These are phyloP conservation scores for Brasenia schreberi DNA, from an alignment of 164 flowering plant genomes.

Conservation along the genomic window DNA sequence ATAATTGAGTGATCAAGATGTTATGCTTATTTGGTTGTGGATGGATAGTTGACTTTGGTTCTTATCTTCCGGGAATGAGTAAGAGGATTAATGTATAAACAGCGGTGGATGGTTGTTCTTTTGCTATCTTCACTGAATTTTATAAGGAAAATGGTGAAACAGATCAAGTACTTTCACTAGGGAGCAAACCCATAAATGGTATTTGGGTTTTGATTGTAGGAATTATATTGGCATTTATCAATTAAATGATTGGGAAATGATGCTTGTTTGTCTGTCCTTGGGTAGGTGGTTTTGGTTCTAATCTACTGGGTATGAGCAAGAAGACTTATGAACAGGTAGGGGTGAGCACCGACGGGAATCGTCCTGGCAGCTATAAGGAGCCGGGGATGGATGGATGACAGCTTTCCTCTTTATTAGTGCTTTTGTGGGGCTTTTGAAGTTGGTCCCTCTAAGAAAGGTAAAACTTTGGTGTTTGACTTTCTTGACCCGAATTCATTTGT, in stretches of 20 bases:
- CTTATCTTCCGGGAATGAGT: too few relatives aligned
- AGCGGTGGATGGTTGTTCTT: too few relatives aligned
- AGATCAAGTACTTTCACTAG: too few relatives aligned
- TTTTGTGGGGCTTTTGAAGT: constrained; percentile 76
- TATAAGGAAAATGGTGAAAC: too few relatives aligned
- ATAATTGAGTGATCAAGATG: too few relatives aligned
- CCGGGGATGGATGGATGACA: constrained; percentile 84
- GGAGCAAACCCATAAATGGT: neutral
- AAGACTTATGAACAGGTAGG: constrained; percentile 71
- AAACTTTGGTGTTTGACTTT: neutral
- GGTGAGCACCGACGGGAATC: constrained; percentile 37
- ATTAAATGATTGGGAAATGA: neutral
- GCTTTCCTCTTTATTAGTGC: constrained; percentile 47
- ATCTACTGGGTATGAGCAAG: constrained; percentile 63
- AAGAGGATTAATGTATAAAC: too few relatives aligned
- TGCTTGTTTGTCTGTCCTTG: neutral
- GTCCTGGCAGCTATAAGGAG: constrained; percentile 42
- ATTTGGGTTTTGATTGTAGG: too few relatives aligned
- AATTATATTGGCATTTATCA: neutral
- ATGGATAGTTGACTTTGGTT: too few relatives aligned
- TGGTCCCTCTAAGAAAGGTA: constrained; percentile 88
- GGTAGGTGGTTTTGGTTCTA: constrained; percentile 87
- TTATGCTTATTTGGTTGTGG: too few relatives aligned
- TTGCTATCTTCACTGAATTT: too few relatives aligned
- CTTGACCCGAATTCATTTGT: neutral